These are phyloP conservation scores for Polyplosphaeria fusca DNA, from an alignment of 495 filamentous ascomycete species.

Conservation along the genomic window DNA sequence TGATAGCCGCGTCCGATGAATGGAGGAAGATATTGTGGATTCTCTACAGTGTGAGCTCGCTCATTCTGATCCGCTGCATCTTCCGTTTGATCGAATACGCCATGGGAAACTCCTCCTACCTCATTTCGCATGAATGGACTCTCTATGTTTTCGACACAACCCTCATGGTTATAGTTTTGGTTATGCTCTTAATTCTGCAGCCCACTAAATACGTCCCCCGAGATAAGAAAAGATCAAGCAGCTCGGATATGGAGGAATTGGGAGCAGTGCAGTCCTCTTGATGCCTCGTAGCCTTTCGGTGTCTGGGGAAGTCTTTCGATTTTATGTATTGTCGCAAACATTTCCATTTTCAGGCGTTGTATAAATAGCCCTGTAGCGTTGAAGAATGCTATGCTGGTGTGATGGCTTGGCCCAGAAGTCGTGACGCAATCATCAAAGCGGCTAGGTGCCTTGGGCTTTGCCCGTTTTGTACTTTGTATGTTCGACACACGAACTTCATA, in stretches of 20 bases:
- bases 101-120: conserved; percentile 28
- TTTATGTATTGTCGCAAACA: not conserved
- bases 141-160: conserved; percentile 38
- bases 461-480: not conserved
- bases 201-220: conserved; percentile 17
- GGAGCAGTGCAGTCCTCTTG: too few species aligned
- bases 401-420: not conserved
- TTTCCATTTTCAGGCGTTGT: not conserved
- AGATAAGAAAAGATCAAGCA: not conserved
- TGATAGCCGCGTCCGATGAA: conserved; percentile 45
- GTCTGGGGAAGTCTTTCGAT: too few species aligned
- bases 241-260: not conserved
- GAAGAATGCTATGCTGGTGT: too few species aligned
- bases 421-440: not conserved
- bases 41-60: conserved; percentile 20
- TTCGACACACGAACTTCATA: not conserved
- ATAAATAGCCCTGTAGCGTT: not conserved
- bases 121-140: conserved; percentile 33
- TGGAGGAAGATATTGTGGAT: conserved; percentile 48
- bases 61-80: conserved; percentile 22
- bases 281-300: too few species aligned
- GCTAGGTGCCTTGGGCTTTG: not conserved
- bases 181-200: conserved; percentile 23
- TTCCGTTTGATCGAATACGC: conserved; percentile 28
- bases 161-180: conserved; percentile 35